Evolutionary conservation across 2,329 filamentous ascomycete species (phyloP), one percentile per base, ranked within the genome.

Genomic region (Aspergillus sergii): DNA sequence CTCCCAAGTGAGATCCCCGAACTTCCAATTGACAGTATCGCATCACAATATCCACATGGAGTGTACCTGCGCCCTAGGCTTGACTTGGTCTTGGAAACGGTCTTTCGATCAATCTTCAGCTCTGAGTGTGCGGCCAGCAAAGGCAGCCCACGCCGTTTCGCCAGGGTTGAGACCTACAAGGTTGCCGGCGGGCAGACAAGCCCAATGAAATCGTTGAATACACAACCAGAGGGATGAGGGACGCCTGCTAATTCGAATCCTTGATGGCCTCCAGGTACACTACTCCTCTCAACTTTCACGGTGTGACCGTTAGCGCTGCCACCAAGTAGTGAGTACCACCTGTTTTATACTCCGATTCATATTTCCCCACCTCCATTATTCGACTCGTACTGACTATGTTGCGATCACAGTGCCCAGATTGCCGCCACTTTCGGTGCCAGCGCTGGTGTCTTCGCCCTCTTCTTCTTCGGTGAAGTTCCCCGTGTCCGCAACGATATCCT

Each of bases 381-480:
- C 2, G 21, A 23, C 30, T 36, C 41, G 53, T 67, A 63, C 66
- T 70, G 66, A 73, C 43, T 9, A n/a, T 54, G 56, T 57, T 21
- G 63, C 28, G 57, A 34, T 16, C 60, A 69, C 50, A 82, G 80
- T 68, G 82, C 77, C 61, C 68, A 72, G 59, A 81, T 87, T 57
- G 83, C 81, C 51, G 83, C 78, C 59, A 81, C 80, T 54, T 88
- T 89, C 77, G 87, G 85, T 68, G 84, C 82, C 66, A 81, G 83
- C 54, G 82, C 84, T 48, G 87, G 85, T 66, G 79, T 86, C 73
- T 86, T 86, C 76, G 85, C 84, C 43, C 74, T 89, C 69, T 89
- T 86, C 81, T 87, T 89, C 82, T 86, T 89, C 79, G 84, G 85
- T 70, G 87, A 88, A 70, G 82, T 89, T 30, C 87, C 87, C 64